phyloP scores from a whole-genome alignment of 2,329 filamentous ascomycete species.

The Pseudogymnoascus sp. region DNA sequence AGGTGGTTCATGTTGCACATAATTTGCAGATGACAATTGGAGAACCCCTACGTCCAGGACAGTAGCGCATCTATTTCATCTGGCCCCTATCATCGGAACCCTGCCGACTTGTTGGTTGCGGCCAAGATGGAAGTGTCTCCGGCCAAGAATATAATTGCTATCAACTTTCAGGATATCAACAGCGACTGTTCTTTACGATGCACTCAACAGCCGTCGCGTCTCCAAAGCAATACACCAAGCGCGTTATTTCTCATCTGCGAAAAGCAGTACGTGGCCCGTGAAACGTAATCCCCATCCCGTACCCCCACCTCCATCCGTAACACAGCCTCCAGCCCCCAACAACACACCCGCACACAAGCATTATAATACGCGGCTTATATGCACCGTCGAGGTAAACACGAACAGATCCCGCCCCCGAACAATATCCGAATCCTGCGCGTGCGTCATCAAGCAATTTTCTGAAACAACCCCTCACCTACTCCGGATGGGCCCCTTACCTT shows the following conservation, averaged over 20 bases:
- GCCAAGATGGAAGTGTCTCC: background rate
- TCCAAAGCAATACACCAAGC: background rate
- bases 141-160: background rate
- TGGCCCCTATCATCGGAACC: background rate
- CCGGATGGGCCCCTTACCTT: background rate
- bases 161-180: background rate
- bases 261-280: background rate
- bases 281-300: background rate
- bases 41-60: background rate
- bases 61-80: background rate
- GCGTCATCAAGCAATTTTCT: background rate
- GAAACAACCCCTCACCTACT: constrained; percentile 9
- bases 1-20: background rate
- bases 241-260: background rate
- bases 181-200: background rate
- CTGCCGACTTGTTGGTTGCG: background rate
- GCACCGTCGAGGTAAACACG: background rate
- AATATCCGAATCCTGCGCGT: background rate
- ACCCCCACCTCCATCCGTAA: background rate
- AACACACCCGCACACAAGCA: background rate
- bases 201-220: background rate
- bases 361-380: background rate
- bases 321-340: background rate
- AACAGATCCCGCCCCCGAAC: background rate
- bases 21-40: background rate